A percentile compares a stretch with the other conserved stretches of the same genome.
Evolutionary conservation across 2,329 filamentous ascomycete genomes (phyloP).

Genomic region (Botrytis sinoallii): DNA sequence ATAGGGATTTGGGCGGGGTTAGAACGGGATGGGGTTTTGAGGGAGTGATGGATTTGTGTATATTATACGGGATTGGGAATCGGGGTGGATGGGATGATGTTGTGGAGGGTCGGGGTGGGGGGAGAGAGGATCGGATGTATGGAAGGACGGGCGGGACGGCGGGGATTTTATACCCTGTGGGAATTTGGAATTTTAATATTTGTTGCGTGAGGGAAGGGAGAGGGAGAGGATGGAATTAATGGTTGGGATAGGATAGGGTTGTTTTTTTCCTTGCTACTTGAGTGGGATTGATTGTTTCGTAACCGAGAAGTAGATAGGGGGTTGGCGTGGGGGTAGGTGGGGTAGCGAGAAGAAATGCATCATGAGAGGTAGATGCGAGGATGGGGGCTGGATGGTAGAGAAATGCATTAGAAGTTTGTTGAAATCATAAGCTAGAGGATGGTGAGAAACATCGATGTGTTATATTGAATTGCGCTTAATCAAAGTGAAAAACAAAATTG

Average conservation of each 20-base stretch:
- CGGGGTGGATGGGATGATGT: background rate
- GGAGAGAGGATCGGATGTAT: background rate
- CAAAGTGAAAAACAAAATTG: background rate
- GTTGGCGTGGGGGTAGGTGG: background rate
- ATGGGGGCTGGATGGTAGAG: background rate
- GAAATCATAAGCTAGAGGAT: background rate
- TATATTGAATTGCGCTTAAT: background rate
- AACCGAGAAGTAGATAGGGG: background rate
- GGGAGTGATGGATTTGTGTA: background rate
- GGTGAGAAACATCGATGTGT: background rate
- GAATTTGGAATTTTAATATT: background rate
- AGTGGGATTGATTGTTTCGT: background rate
- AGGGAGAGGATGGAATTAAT: background rate
- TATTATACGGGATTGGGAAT: background rate
- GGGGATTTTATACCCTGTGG: slow-evolving; percentile 13
- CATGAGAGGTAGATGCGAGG: background rate
- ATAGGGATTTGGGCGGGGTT: slow-evolving; percentile 3
- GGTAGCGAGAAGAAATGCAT: background rate
- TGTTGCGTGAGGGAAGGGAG: background rate
- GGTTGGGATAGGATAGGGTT: background rate
- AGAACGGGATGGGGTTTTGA: background rate
- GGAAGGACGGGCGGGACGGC: too few species aligned
- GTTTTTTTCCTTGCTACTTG: background rate
- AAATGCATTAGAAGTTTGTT: background rate
- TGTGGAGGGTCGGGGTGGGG: background rate